Evolutionary conservation across 148 eudicot species (phyloP), one percentile per base, ranked within the genome.

Genomic region (Mesembryanthemum crystallinum): DNA sequence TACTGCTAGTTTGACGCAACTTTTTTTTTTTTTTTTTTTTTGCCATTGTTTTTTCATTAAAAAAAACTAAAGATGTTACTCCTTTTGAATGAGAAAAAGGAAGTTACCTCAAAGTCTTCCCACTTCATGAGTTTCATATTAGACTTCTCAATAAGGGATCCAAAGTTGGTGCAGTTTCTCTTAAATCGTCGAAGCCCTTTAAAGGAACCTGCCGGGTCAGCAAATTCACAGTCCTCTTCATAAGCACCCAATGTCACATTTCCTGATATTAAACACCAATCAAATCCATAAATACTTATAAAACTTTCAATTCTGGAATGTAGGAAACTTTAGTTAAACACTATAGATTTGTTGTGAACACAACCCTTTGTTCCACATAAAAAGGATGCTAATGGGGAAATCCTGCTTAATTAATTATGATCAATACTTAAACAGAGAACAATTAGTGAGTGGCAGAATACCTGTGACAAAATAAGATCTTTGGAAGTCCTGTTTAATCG

Each of bases 171-270:
- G 74, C 98, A 95, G 68, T 95, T 95, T 76, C 98, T 86, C 81
- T 92, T 95, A 59, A 95, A 95, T 33, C 98, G 86, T 42, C 81
- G 73, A 23, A 92, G 89, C 32, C 98, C 98, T 84, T 82, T 88
- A 77, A 95, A 95, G 8, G 98, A 92, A 64, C 98, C 98, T 1
- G 98, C 97, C 51, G 98, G 98, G 85, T 95, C 98, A 6, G 98
- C 97, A 81, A 95, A 95, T 79, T 95, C 98, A 69, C 98, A 95
- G 42, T 95, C 83, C 64, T 95, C 94, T 84, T 89, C 92, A 52
- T 95, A 95, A 15, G 97, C 98, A 66, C 83, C 82, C n/a, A 88
- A 71, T 0, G 98, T 87, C 75, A 95, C 77, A 79, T 89, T 89
- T 68, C 98, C 98, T 94, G 79, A 69, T 79, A 20, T 47, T 24